These are phyloP conservation scores for Hyaloscypha variabilis DNA, from an alignment of 495 filamentous ascomycete species.

Conservation along the genomic window DNA sequence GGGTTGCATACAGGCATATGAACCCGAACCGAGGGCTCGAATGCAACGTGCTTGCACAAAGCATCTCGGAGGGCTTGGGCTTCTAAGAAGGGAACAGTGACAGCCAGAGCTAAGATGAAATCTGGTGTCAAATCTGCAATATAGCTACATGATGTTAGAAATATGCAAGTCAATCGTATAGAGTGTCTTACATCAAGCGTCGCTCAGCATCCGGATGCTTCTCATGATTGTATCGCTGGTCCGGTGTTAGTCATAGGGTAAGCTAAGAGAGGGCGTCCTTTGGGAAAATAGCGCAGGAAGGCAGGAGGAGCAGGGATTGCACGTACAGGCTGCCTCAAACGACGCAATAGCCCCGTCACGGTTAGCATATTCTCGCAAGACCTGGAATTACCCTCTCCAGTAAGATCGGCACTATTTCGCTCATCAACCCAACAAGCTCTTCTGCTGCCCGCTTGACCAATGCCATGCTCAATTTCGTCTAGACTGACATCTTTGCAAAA, in stretches of 20 bases:
- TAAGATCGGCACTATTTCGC: constrained; percentile 1
- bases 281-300: constrained; percentile 3
- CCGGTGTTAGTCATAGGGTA: neutral
- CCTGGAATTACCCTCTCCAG: constrained; percentile 3
- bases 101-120: constrained; percentile 13
- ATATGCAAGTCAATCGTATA: constrained; percentile 2
- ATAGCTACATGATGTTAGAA: constrained; percentile 12
- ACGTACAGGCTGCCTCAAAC: constrained; percentile 9
- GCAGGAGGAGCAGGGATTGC: neutral
- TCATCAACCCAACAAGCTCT: constrained; percentile 13
- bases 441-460: constrained; percentile 8
- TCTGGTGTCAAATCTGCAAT: constrained; percentile 11
- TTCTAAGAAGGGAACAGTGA: constrained; percentile 4
- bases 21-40: neutral
- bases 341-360: constrained; percentile 8
- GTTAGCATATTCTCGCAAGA: constrained; percentile 10
- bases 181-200: constrained; percentile 12
- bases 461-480: constrained; percentile 6
- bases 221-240: constrained; percentile 4
- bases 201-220: neutral
- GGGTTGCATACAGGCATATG: constrained; percentile 6
- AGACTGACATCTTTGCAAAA: constrained; percentile 12
- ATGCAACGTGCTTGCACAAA: constrained; percentile 11
- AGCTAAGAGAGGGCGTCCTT: neutral
- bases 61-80: constrained; percentile 11